A percentile compares a stretch with the other conserved stretches of the same genome.
These are phyloP conservation scores for Globisporangium radiosum DNA, from an alignment of 352 stramenopile genomes.

Conservation along the genomic window DNA sequence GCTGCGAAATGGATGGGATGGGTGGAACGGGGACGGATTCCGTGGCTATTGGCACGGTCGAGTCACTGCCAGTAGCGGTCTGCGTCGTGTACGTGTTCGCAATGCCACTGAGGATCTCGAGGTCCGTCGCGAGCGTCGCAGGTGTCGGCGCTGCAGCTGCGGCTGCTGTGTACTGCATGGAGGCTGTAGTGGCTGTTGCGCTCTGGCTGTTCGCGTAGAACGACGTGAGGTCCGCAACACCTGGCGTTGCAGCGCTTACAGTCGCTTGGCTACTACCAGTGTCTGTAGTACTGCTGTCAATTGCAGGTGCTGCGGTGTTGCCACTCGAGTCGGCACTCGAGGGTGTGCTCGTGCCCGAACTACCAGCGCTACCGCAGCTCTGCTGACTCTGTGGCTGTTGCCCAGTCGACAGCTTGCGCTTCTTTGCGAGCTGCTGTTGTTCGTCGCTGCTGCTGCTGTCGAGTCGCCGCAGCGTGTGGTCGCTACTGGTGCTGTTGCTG, in stretches of 20 bases:
- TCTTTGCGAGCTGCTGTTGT: constrained; percentile 21
- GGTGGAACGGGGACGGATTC: background rate
- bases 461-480: constrained; percentile 5
- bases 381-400: background rate
- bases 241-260: constrained; percentile 1
- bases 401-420: constrained; percentile 34
- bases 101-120: constrained; percentile 82
- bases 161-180: constrained; percentile 17
- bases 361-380: background rate
- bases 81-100: constrained; percentile 78
- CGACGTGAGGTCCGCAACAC: constrained; percentile 31
- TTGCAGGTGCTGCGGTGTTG: background rate
- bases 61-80: constrained; percentile 20
- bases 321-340: background rate
- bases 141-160: background rate
- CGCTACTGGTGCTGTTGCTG: constrained; percentile 12
- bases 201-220: constrained; percentile 50
- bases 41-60: constrained; percentile 10
- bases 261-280: background rate
- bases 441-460: constrained; percentile 18
- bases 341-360: constrained; percentile 12
- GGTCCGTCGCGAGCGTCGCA: constrained; percentile 28
- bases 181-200: too few species aligned
- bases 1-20: background rate
- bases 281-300: background rate